A percentile compares a stretch with the other conserved stretches of the same genome.
phyloP scores from a whole-genome alignment of 305 asterid species.

The Fraxinus paxiana region DNA sequence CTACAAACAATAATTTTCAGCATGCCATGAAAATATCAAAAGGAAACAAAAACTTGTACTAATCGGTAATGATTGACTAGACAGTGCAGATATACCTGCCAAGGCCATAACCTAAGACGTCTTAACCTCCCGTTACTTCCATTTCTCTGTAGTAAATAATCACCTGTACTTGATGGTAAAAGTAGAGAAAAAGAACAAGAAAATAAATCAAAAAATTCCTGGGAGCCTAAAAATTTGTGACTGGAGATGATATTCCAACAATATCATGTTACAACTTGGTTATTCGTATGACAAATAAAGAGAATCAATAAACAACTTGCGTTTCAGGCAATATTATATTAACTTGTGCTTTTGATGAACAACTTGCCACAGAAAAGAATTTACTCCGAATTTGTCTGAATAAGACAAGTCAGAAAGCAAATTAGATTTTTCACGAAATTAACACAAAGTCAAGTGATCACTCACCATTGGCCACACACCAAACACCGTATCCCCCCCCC shows the following conservation, averaged over 20 bases:
- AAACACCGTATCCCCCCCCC: neutral
- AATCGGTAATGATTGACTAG: neutral
- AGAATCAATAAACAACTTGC: neutral
- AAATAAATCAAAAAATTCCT: neutral
- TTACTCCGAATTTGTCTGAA: conserved; percentile 11
- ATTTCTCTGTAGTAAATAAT: conserved; percentile 33
- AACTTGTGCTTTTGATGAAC: conserved; percentile 2
- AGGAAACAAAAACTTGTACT: neutral
- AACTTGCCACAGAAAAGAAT: conserved; percentile 16
- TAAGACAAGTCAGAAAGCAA: conserved; percentile 15
- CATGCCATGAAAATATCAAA: conserved; percentile 10
- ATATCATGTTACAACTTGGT: conserved; percentile 7
- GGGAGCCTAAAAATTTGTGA: neutral
- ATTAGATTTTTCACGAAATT: conserved; percentile 19
- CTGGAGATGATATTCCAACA: neutral
- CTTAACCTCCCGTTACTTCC: conserved; percentile 74
- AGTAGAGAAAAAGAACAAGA: neutral
- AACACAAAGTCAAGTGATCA: conserved; percentile 1
- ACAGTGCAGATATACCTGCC: conserved; percentile 37
- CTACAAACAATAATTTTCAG: conserved; percentile 30
- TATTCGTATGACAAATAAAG: conserved; percentile 15
- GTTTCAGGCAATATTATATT: neutral
- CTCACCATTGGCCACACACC: conserved; percentile 20
- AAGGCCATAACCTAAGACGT: conserved; percentile 50
- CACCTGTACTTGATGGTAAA: conserved; percentile 24